Evolutionary conservation across 2,329 filamentous ascomycete species (phyloP).

Genomic region (Cytospora schulzeri): DNA sequence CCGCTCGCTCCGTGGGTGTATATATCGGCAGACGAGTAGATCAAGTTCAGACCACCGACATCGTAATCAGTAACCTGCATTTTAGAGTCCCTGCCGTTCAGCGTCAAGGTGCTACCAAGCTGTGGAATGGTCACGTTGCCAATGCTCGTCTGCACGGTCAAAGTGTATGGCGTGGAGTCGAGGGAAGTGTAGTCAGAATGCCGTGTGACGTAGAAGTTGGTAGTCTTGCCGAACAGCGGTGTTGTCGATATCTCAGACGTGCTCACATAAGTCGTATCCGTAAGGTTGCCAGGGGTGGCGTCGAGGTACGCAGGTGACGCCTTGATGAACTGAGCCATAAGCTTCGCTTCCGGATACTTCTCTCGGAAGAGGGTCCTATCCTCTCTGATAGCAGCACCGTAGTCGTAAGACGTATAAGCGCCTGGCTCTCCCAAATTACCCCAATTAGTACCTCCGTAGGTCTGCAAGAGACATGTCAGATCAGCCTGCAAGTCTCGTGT

Average conservation of each 20-base stretch:
- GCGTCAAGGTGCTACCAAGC: conserved; percentile 55
- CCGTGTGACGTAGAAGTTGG: conserved; percentile 66
- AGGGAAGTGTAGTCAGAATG: conserved; percentile 67
- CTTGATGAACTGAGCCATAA: conserved; percentile 74
- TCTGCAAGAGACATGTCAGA: conserved; percentile 40
- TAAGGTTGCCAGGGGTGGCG: conserved; percentile 54
- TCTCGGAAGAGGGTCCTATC: conserved; percentile 68
- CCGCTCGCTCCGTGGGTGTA: conserved; percentile 69
- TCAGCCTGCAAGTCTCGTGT: neutral
- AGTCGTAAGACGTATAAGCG: conserved; percentile 62
- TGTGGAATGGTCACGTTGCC: conserved; percentile 62
- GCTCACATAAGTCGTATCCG: conserved; percentile 53
- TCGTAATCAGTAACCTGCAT: conserved; percentile 69
- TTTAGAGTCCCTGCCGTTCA: conserved; percentile 67
- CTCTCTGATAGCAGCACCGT: conserved; percentile 64
- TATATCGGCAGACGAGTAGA: conserved; percentile 72
- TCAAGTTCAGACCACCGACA: conserved; percentile 57
- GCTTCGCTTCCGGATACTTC: conserved; percentile 79
- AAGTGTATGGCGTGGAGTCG: conserved; percentile 60
- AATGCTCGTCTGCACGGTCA: conserved; percentile 62
- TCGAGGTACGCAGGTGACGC: conserved; percentile 71
- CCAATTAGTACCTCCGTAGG: conserved; percentile 81
- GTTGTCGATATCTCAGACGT: conserved; percentile 62
- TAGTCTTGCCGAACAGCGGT: conserved; percentile 56
- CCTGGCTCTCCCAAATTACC: conserved; percentile 74